These are phyloP conservation scores for Ogataea polymorpha DNA, from an alignment of 805 yeast species.

Conservation along the genomic window DNA sequence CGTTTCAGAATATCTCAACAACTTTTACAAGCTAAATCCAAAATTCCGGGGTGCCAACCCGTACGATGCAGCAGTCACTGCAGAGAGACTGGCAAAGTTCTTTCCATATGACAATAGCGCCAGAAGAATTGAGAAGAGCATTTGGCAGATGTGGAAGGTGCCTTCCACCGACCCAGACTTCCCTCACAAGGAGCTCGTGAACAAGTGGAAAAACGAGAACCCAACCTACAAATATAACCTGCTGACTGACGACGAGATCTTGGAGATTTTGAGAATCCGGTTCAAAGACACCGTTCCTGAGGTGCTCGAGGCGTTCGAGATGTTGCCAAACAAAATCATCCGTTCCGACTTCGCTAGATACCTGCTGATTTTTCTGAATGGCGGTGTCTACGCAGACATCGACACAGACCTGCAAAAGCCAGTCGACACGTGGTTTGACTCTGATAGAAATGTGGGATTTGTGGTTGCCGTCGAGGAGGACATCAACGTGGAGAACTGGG, in stretches of 20 bases:
- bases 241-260: conserved; percentile 32
- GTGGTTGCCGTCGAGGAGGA: conserved; percentile 56
- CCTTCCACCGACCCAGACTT: conserved; percentile 33
- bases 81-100: conserved; percentile 29
- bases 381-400: conserved; percentile 62
- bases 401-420: conserved; percentile 58
- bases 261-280: conserved; percentile 26
- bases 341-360: conserved; percentile 57
- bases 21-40: conserved; percentile 31
- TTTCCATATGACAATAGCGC: conserved; percentile 35
- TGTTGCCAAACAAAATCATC: conserved; percentile 51
- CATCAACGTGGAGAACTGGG: conserved; percentile 52
- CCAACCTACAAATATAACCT: conserved; percentile 32
- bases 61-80: conserved; percentile 31
- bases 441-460: conserved; percentile 49
- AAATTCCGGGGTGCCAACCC: conserved; percentile 35
- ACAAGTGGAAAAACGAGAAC: conserved; percentile 35
- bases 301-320: conserved; percentile 49
- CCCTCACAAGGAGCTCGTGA: conserved; percentile 31
- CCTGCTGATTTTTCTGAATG: conserved; percentile 48
- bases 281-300: conserved; percentile 43
- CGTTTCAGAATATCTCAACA: conserved; percentile 28
- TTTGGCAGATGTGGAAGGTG: conserved; percentile 38
- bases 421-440: conserved; percentile 58
- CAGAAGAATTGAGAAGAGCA: conserved; percentile 31